Evolutionary conservation across 2,329 filamentous ascomycete genomes (phyloP).

Genomic region (Trichoderma sp.): DNA sequence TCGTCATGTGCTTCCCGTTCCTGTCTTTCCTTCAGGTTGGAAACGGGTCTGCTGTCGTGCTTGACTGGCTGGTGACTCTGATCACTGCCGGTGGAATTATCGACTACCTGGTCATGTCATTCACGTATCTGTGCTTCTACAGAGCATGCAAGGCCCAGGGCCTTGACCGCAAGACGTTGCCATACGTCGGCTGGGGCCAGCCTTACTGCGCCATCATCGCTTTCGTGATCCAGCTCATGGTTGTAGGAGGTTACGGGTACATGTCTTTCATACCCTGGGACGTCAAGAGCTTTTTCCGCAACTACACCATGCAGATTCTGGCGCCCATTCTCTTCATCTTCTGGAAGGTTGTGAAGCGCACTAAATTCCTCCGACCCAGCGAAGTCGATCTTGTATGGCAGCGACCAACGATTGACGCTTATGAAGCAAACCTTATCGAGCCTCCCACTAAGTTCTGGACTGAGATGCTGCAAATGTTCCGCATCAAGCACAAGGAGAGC

Average conservation of each 20-base stretch:
- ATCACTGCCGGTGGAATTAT: conserved; percentile 61
- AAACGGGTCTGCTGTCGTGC: conserved; percentile 50
- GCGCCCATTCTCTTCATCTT: conserved; percentile 55
- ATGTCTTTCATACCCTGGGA: conserved; percentile 52
- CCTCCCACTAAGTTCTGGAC: conserved; percentile 57
- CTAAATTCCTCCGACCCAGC: conserved; percentile 52
- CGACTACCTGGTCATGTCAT: conserved; percentile 59
- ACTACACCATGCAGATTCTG: conserved; percentile 60
- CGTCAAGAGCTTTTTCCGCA: conserved; percentile 50
- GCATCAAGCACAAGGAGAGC: conserved; percentile 36
- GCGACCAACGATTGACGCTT: conserved; percentile 59
- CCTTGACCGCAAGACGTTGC: conserved; percentile 53
- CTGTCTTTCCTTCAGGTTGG: conserved; percentile 56
- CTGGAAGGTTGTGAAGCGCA: conserved; percentile 67
- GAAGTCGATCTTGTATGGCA: conserved; percentile 64
- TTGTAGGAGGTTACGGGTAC: conserved; percentile 59
- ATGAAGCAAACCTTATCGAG: conserved; percentile 54
- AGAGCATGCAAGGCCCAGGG: conserved; percentile 56
- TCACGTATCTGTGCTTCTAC: conserved; percentile 51
- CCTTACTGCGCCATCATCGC: conserved; percentile 57
- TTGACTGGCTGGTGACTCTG: conserved; percentile 58
- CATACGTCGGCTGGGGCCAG: conserved; percentile 61
- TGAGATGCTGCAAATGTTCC: conserved; percentile 52
- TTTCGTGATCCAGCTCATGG: conserved; percentile 44
- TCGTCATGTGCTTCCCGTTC: conserved; percentile 56